Base-by-base conservation (phyloP, 805 yeast species). In the Cyberlindnera mississippiensis region DNA sequence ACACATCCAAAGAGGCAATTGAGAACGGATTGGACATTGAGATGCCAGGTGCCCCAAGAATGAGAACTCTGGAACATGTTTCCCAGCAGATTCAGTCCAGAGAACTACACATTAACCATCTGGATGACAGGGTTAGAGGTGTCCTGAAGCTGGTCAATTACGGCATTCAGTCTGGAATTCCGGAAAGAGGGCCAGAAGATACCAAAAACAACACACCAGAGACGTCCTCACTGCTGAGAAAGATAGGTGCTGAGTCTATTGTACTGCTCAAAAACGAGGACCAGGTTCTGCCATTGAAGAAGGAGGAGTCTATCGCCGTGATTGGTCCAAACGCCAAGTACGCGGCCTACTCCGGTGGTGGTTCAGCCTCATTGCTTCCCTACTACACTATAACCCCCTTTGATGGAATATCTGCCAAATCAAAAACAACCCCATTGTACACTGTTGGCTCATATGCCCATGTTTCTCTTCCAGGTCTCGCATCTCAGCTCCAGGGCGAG, bases 21-120 rank as follows among this genome's bases (percentile, higher is more conserved):
- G 67, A 69, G 26, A 74, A 75, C 28, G 85, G 85, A 9, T 63
- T 80, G 41, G 81, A 78, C 53, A 60, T 80, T 49, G 85, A 80
- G 57, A 76, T 77, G 82, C 86, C 86, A 1, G 85, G 85, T 30
- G 75, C 77, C n/a, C 61, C 80, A 7, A 60, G 68, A 38, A 68
- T 79, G 60, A 62, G 72, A 50, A 59, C 59, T 1, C 14, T 10
- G 10, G 59, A 57, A 13, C 62, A 69, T 13, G 58, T 75, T 14
- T 42, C 60, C 10, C 77, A 71, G 49, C 68, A 71, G 31, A 62
- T 76, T 16, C 49, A 48, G 37, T 51, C 73, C 18, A 67, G 65
- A 44, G 75, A 72, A 46, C 54, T 75, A 28, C 44, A 49, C 29
- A 40, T 45, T 7, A 66, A 64, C 32, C 64, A 60, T 11, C 57